Evolutionary conservation across 2,329 filamentous ascomycete species (phyloP).

Genomic region (Fusarium sp.): DNA sequence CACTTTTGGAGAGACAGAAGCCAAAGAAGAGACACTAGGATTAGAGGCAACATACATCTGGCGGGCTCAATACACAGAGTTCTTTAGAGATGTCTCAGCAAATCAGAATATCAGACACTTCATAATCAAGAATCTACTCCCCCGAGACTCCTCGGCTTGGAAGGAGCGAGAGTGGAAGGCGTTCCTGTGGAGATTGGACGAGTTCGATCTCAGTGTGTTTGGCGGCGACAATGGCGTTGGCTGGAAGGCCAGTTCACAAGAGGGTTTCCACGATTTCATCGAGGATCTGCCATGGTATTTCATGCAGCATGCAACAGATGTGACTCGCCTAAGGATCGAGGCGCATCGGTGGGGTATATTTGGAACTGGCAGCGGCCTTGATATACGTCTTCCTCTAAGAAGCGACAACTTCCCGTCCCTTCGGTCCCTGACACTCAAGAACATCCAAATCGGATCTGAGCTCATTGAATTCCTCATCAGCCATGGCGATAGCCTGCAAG

Average conservation of each 20-base stretch:
- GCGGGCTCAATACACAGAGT: constrained; percentile 9
- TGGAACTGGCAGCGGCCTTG: background rate
- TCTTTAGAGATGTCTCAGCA: background rate
- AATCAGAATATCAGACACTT: background rate
- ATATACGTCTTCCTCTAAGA: background rate
- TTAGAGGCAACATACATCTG: background rate
- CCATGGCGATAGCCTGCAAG: background rate
- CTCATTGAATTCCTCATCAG: background rate
- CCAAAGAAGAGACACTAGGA: background rate
- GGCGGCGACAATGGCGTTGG: background rate
- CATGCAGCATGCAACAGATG: background rate
- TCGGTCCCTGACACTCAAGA: background rate
- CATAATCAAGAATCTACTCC: background rate
- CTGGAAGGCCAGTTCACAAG: background rate
- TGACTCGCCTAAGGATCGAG: background rate
- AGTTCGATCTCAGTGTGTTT: background rate
- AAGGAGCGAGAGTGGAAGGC: background rate
- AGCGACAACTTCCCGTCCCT: background rate
- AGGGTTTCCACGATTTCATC: background rate
- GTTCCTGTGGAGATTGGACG: background rate
- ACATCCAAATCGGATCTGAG: background rate
- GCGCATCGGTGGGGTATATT: rapidly evolving
- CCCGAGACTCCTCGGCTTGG: background rate
- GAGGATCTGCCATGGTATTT: rapidly evolving
- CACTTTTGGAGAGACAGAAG: background rate